Evolutionary conservation across 1,284 basidiomycete genomes (phyloP), one percentile per base, ranked within the genome.

Genomic region (Boletellus sp.): DNA sequence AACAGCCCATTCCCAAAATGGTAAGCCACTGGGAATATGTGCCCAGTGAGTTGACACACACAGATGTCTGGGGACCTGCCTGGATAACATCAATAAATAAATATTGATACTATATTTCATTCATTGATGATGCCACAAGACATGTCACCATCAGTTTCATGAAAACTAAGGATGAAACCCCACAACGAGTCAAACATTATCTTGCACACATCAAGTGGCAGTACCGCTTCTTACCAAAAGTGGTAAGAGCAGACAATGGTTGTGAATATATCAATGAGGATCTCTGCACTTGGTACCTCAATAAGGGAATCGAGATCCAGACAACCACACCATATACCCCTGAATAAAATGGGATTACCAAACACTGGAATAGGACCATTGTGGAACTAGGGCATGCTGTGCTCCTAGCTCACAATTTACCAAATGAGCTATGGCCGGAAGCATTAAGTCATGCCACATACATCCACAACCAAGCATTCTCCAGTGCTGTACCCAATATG

Each of bases 321-420:
- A 45, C 34, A 0, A 54, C 45, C 0, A 34, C 43, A 1, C 52
- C 51, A 1, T 30, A 48, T 17, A 42, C 43, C 0, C 47, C 44
- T 3, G 26, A 38, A 19, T 47, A 55, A 32, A 55, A 54, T 23
- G 47, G 52, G 0, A 6, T 49, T 1, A 38, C 47, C 0, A 41
- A 55, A 11, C n/a, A 20, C 1, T 42, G 20, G 9, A 55, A 55
- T 17, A 0, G 38, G 0, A 53, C 53, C 0, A 6, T 55, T 11
- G 29, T 53, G 0, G 41, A 53, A 16, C 9, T 47, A 0, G 34
- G 14, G 0, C 0, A 19, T 3, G 41, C 42, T 0, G 54, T 54
- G 44, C 2, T 55, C 2, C 2, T 51, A 0, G 39, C 41, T 2
- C 11, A 5, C 0, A 7, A 39, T 0, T 2, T 54, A 1, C 52